Evolutionary conservation across 2,329 filamentous ascomycete species (phyloP), one percentile per base, ranked within the genome.

Genomic region (Ophiosphaerella narmari): DNA sequence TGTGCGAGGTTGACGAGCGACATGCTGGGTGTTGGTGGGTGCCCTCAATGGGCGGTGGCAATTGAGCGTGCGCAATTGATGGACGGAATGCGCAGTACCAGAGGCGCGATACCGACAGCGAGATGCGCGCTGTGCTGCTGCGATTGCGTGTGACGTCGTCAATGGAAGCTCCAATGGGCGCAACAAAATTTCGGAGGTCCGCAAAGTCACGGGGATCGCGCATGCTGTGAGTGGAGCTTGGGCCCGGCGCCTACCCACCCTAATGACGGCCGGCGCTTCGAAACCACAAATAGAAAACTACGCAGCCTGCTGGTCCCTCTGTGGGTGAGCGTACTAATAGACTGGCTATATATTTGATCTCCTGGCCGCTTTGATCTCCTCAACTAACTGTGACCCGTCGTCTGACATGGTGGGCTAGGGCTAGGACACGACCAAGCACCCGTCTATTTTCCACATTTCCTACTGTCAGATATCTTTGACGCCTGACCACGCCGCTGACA

Each of bases 1-100:
- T 93, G 80, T 65, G 85, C 82, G 58, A 96, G 82, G 75, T 87
- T 85, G 70, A 83, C 79, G 75, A 96, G 82, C 65, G 86, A 89
- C 87, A 90, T 89, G 60, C 52, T 60, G 67, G 62, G 46, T 52
- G 54, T 46, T 6, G 39, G 41, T 48, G 39, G 38, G 55, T 48
- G 66, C 66, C 67, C 68, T 59, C 65, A 53, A 59, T 57, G 68
- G 67, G 63, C 65, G 34, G 16, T 24, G 14, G 39, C 29, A 21
- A 42, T 34, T 12, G 29, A 31, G 39, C 29, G 39, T 29, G 26
- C 26, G 26, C 26, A 3, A 29, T 29, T 29, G 26, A 8, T 2
- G 2, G 26, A 29, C 4, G 4, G 18, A 21, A 4, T 29, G 26
- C 26, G 26, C 11, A 29, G 7, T 29, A 16, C 18, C 26, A 6